Percentiles rank a stretch among this genome's conserved stretches.
Evolutionary conservation across 768 basidiomycete genomes (phyloP).

Genomic region (Sporobolomyces phaffii): DNA sequence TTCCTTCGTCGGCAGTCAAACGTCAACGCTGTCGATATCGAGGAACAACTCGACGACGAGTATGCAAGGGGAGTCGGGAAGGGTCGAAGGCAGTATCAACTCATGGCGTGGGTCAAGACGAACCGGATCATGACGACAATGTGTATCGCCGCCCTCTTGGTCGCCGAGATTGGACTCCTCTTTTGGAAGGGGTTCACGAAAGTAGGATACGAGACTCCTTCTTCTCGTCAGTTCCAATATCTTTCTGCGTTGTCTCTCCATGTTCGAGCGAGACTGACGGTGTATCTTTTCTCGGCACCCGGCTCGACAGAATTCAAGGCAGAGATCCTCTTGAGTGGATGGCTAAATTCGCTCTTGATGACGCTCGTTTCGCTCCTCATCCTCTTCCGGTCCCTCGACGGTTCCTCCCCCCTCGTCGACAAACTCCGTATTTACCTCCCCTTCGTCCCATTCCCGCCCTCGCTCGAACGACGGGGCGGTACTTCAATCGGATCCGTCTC

Average conservation of each 20-base stretch:
- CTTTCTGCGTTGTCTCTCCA: not conserved
- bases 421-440: not conserved
- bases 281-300: not conserved
- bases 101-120: constrained; percentile 9
- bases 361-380: constrained; percentile 29
- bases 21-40: not conserved
- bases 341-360: constrained; percentile 26
- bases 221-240: not conserved
- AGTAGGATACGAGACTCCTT: not conserved
- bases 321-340: not conserved
- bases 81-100: not conserved
- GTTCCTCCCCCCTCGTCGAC: constrained; percentile 1
- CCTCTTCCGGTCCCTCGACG: constrained; percentile 35
- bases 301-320: not conserved
- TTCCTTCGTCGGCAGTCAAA: not conserved
- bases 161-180: not conserved
- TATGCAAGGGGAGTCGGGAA: constrained; percentile 1
- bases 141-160: constrained; percentile 4
- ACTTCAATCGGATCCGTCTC: constrained; percentile 10
- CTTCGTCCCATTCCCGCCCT: constrained; percentile 11
- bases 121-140: constrained; percentile 9
- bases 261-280: not conserved
- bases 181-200: constrained; percentile 12
- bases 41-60: constrained; percentile 4
- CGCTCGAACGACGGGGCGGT: constrained; percentile 1